phyloP scores from a whole-genome alignment of 371 early-diverging fungal species.

The Syncephalastrum monosporum region DNA sequence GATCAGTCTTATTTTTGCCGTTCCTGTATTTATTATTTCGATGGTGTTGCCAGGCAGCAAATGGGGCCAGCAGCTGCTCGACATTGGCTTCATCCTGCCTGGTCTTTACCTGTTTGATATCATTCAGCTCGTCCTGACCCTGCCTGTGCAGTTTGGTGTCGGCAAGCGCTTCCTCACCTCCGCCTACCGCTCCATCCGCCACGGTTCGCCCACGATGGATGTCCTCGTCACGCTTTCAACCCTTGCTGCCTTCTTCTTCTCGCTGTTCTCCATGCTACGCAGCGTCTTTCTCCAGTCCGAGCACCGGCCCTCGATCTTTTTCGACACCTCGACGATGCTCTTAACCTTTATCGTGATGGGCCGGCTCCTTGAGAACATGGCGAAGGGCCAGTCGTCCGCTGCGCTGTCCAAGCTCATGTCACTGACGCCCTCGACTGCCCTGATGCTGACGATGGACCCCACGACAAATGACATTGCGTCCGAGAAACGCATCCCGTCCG shows the following conservation, averaged over 20 bases:
- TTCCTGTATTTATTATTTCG: constrained; percentile 84
- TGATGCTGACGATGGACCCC: constrained; percentile 40
- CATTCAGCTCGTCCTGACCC: constrained; percentile 62
- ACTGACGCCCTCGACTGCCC: constrained; percentile 72
- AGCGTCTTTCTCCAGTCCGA: constrained; percentile 39
- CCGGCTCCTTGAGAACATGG: constrained; percentile 89
- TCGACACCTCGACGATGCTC: constrained; percentile 90
- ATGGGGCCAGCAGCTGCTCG: constrained; percentile 34
- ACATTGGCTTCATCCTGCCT: constrained; percentile 38
- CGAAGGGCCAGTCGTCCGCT: constrained; percentile 89
- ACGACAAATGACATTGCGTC: constrained; percentile 34
- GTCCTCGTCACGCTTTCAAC: constrained; percentile 91
- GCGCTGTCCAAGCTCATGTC: constrained; percentile 89
- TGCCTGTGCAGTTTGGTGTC: constrained; percentile 90
- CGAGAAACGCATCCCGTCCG: constrained; percentile 81
- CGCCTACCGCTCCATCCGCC: constrained; percentile 76
- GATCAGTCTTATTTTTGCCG: constrained; percentile 62
- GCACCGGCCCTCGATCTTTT: constrained; percentile 79
- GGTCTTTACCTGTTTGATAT: constrained; percentile 68
- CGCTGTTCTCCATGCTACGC: constrained; percentile 61
- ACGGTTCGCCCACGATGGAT: constrained; percentile 93
- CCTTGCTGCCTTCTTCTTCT: constrained; percentile 77
- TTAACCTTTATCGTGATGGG: constrained; percentile 91
- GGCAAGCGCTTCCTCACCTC: constrained; percentile 79
- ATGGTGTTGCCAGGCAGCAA: constrained; percentile 78